These are phyloP conservation scores for Fusarium ramigenum DNA, from an alignment of 2,329 filamentous ascomycete genomes.

Conservation along the genomic window DNA sequence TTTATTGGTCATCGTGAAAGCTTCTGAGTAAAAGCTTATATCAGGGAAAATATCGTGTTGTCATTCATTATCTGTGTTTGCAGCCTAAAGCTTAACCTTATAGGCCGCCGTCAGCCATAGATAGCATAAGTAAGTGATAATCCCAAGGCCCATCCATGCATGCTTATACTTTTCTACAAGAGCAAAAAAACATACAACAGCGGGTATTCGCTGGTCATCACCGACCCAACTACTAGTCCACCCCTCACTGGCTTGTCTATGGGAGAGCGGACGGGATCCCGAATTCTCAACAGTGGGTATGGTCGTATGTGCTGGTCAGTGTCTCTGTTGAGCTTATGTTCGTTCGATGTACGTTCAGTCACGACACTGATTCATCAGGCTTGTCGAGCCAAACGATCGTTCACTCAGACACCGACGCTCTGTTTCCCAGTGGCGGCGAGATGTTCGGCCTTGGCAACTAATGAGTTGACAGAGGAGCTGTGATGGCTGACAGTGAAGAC, in stretches of 20 bases:
- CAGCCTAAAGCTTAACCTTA: no score
- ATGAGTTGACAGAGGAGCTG: background rate
- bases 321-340: background rate
- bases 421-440: background rate
- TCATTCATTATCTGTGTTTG: no score
- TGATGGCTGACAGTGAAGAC: background rate
- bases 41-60: no score
- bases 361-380: background rate
- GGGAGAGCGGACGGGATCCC: slow-evolving; percentile 3
- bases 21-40: no score
- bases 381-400: no score
- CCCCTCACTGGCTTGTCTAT: slow-evolving; percentile 7
- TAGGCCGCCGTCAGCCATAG: no score
- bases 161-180: background rate
- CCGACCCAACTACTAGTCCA: slow-evolving; percentile 3
- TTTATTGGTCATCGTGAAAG: no score
- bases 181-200: slow-evolving; percentile 1
- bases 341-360: background rate
- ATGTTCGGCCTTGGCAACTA: background rate
- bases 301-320: background rate
- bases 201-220: slow-evolving; percentile 4
- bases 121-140: background rate
- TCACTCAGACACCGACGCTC: background rate
- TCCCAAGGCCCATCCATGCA: background rate
- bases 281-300: slow-evolving; percentile 8